These are phyloP conservation scores for Hypoxylon trugodes DNA, from an alignment of 495 filamentous ascomycete species.

Conservation along the genomic window DNA sequence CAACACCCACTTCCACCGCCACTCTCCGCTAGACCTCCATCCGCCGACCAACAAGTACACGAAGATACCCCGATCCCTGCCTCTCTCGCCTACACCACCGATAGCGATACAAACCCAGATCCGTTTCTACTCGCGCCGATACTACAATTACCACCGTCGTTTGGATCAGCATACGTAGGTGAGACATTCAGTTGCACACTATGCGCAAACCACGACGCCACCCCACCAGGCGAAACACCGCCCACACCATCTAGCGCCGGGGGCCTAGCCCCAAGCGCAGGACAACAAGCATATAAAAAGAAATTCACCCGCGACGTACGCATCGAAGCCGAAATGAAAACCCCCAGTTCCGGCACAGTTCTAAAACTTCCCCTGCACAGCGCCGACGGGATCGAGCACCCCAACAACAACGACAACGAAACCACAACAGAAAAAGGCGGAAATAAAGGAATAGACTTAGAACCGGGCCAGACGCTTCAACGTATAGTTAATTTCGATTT, in stretches of 20 bases:
- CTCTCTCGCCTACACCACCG: conserved; percentile 54
- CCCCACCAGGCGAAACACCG: conserved; percentile 26
- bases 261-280: background rate
- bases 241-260: conserved; percentile 4
- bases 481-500: conserved; percentile 86
- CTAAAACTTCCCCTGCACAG: conserved; percentile 39
- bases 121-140: conserved; percentile 63
- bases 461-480: conserved; percentile 76
- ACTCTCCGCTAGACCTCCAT: conserved; percentile 7
- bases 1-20: conserved; percentile 56
- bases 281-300: conserved; percentile 28
- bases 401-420: conserved; percentile 2
- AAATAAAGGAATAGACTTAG: conserved; percentile 60
- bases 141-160: conserved; percentile 89
- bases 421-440: conserved; percentile 5
- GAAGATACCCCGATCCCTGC: conserved; percentile 46
- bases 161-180: conserved; percentile 94
- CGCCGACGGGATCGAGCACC: conserved; percentile 21
- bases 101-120: conserved; percentile 49
- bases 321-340: conserved; percentile 94
- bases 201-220: conserved; percentile 89
- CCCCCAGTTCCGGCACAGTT: conserved; percentile 60
- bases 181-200: conserved; percentile 95
- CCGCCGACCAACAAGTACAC: background rate
- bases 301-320: conserved; percentile 75